Percentiles rank a stretch among this genome's conserved stretches.
Conservation (phyloP, 108 stramenopile genomes). For the Seminavis robusta region DNA sequence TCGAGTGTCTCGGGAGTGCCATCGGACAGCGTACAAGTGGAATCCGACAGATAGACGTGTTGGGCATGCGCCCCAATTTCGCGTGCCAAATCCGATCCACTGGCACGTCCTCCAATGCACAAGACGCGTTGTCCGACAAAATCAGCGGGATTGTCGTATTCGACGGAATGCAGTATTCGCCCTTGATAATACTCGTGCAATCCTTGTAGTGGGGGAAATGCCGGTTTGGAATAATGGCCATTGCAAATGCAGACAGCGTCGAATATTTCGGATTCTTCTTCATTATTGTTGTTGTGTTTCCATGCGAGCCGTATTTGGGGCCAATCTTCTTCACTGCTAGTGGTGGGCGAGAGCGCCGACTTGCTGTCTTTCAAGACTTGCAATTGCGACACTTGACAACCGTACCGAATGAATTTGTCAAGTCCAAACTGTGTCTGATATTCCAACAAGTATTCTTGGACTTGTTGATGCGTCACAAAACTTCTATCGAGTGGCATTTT, state of each 20-base stretch:
- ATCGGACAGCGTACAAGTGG: constrained; percentile 31
- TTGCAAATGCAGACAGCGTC: constrained; percentile 89
- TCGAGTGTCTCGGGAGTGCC: constrained; percentile 25
- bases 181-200: constrained; percentile 48
- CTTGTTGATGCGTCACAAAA: constrained; percentile 70
- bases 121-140: constrained; percentile 69
- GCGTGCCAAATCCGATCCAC: constrained; percentile 85
- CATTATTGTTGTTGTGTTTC: constrained; percentile 15
- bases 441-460: constrained; percentile 53
- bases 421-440: constrained; percentile 56
- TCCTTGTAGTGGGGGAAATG: constrained; percentile 53
- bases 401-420: constrained; percentile 38
- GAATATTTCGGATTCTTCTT: constrained; percentile 48
- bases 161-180: constrained; percentile 70
- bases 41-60: constrained; percentile 78
- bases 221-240: constrained; percentile 83
- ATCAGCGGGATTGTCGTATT: constrained; percentile 73
- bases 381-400: constrained; percentile 54
- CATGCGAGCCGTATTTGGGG: constrained; percentile 36
- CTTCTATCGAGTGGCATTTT: constrained; percentile 20
- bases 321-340: constrained; percentile 13
- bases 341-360: constrained; percentile 1
- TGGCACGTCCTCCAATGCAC: constrained; percentile 86
- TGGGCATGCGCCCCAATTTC: constrained; percentile 69
- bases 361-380: constrained; percentile 18